Evolutionary conservation across 345 rosid genomes (phyloP).

Genomic region (Brassica nigra): DNA sequence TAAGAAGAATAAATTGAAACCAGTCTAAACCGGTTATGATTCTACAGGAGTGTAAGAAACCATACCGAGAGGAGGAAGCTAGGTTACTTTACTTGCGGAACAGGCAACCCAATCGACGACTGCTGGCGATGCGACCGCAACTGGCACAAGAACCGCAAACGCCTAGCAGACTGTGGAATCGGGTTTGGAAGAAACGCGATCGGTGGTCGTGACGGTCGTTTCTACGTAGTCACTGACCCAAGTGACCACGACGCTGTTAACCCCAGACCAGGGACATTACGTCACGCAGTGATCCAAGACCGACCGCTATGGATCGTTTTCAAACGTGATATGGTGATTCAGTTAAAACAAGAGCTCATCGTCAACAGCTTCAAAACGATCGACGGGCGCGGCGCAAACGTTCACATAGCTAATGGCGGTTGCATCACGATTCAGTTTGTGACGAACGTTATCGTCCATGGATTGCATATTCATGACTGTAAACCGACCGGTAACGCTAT

Average conservation of each 20-base stretch:
- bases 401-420: constrained; percentile 90
- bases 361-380: constrained; percentile 93
- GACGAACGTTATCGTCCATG: constrained; percentile 87
- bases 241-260: constrained; percentile 81
- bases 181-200: constrained; percentile 94
- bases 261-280: constrained; percentile 89
- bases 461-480: constrained; percentile 89
- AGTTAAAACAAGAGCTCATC: constrained; percentile 78
- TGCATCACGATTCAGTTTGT: constrained; percentile 85
- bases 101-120: constrained; percentile 90
- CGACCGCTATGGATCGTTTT: constrained; percentile 91
- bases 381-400: constrained; percentile 88
- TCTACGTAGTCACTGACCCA: constrained; percentile 82
- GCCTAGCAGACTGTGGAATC: constrained; percentile 85
- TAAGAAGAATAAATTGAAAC: neutral
- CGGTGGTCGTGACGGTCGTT: constrained; percentile 90
- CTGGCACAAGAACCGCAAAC: constrained; percentile 92
- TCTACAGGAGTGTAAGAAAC: constrained; percentile 67
- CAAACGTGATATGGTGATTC: constrained; percentile 91
- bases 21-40: constrained; percentile 33
- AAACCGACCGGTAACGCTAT: constrained; percentile 91
- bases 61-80: constrained; percentile 76
- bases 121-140: constrained; percentile 90
- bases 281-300: constrained; percentile 93
- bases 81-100: constrained; percentile 85